Base-by-base conservation (phyloP, 768 basidiomycete genomes). In the Tulasnella sp. region DNA sequence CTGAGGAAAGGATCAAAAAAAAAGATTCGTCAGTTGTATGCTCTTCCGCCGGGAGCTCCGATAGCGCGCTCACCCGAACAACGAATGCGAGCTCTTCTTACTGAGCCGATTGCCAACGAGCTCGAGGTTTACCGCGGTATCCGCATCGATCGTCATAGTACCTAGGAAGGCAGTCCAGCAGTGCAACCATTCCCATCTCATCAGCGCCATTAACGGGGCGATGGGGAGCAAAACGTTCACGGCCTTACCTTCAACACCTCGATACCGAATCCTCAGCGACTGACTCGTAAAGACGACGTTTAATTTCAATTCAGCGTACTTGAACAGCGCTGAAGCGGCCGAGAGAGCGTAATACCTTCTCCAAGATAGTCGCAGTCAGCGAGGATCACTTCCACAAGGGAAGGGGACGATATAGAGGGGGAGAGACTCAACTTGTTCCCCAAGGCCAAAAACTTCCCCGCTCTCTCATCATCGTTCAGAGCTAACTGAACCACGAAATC, bases 111-210 rank as follows among this genome's bases (percentile, higher is more conserved):
- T 99, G 12, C 88, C 90, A 22, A 97, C 93, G 1, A 99, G 88
- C 84, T 99, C 98, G 8, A 99, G 89, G 84, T 97, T 96, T 58
- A 90, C 90, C 3, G 92, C 94, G 0, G 94, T 96, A 81, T 96
- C 96, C 0, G 92, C 89, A 84, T 99, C 98, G 82, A 99, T 93
- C 89, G 98, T 90, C 93, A 98, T 94, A 0, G 95, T 97, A 0
- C 97, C 97, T 84, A 41, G 16, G n/a, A 50, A n/a, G 14, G 42
- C 22, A 75, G 74, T n/a, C 40, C 48, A 14, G 34, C 28, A 69
- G 73, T 72, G 28, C 37, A 37, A 37, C 37, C 37, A 37, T 37
- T 37, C 37, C 37, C 37, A 6, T 37, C 37, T 37, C 6, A 46
- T 46, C 18, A 46, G 46, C 46, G 18, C 18, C 46, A 1, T 46